phyloP scores from a whole-genome alignment of 768 basidiomycete genomes.

The Cystofilobasidium macerans region DNA sequence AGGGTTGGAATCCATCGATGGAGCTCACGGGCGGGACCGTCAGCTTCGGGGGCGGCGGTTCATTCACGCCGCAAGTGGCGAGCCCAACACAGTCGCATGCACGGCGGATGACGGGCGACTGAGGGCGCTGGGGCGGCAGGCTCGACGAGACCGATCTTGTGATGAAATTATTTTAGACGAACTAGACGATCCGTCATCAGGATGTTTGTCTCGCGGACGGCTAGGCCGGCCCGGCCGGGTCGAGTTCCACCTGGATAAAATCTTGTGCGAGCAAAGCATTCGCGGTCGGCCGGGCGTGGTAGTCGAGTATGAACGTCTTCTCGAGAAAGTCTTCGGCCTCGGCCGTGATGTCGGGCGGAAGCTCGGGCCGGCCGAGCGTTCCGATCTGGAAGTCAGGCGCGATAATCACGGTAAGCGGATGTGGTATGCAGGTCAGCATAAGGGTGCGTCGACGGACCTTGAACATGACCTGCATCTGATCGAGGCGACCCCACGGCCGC shows the following conservation, averaged over 20 bases:
- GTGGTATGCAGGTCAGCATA: constrained; percentile 15
- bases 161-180: too few relatives aligned
- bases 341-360: constrained; percentile 78
- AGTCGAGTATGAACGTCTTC: constrained; percentile 78
- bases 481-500: constrained; percentile 88
- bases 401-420: background rate
- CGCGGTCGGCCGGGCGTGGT: constrained; percentile 68
- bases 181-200: too few relatives aligned
- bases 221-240: constrained; percentile 3
- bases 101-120: background rate
- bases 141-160: too few relatives aligned
- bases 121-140: too few relatives aligned
- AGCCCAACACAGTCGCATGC: background rate
- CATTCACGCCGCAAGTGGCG: background rate
- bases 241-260: constrained; percentile 47
- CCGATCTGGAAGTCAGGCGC: constrained; percentile 56
- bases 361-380: constrained; percentile 70
- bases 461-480: constrained; percentile 99
- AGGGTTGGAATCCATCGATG: background rate
- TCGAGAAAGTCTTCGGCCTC: constrained; percentile 81
- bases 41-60: background rate
- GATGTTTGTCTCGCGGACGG: too few relatives aligned
- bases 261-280: constrained; percentile 59
- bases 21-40: background rate
- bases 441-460: constrained; percentile 47